Base-by-base conservation (phyloP, 805 yeast genomes). In the Candida railenensis region DNA sequence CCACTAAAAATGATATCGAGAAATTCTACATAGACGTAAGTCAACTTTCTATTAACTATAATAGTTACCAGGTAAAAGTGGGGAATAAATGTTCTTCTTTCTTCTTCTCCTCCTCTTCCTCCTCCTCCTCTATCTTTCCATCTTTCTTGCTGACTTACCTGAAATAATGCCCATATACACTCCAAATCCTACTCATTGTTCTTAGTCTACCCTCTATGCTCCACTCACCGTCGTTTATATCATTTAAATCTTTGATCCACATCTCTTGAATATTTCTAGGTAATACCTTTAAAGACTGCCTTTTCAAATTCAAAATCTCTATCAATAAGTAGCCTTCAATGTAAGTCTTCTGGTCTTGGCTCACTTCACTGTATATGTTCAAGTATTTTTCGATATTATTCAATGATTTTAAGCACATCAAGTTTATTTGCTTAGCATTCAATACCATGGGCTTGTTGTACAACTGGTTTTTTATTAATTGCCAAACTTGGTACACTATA, bases 221-320 rank as follows among this genome's bases (percentile, higher is more conserved):
- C n/a, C 67, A 58, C 2, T 66, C 60, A 25, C 65, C 57, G 48
- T 76, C 72, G 42, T 76, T 76, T 19, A 87, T 59, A 48, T 83
- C 89, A 48, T 78, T 79, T 43, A 85, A 63, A 60, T 88, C 95
- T 40, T 78, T 69, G 19, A 69, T 52, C 85, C 89, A 86, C 46
- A 83, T 87, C 4, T 57, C 52, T 43, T 63, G 65, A 42, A 82
- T 65, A 28, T 61, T 62, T 21, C 59, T 60, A 1, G 92, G 90
- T 1, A 87, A 58, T 2, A 84, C 49, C 2, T 57, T 53, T 15
- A 62, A 59, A 1, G 87, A 84, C 28, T 74, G 61, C 20, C 68
- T 62, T 42, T 82, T 76, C 51, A 89, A 67, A 36, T 80, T 76
- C 32, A 81, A 74, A 3, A 82, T 73, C 55, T 89, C 92, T 44